phyloP scores from a whole-genome alignment of 2,329 filamentous ascomycete genomes.

The Colletotrichum siamense region DNA sequence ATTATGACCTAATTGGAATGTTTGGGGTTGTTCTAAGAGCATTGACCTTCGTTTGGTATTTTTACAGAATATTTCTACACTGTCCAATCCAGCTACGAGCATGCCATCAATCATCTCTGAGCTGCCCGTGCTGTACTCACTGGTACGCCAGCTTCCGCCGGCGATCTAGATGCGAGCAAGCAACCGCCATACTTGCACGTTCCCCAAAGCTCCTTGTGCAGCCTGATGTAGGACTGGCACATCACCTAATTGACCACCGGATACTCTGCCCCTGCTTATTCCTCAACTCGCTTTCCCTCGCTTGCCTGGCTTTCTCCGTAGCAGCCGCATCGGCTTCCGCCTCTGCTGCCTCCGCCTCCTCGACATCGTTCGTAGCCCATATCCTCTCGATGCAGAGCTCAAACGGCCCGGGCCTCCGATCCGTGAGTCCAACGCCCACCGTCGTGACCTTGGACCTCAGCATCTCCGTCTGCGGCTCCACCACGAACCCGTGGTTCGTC shows the following conservation, averaged over 20 bases:
- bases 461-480: slow-evolving; percentile 92
- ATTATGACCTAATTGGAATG: neutral
- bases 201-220: neutral
- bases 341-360: slow-evolving; percentile 24
- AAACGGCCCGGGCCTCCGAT: slow-evolving; percentile 87
- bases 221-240: accelerated
- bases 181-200: accelerated
- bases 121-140: neutral
- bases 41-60: neutral
- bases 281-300: slow-evolving; percentile 33
- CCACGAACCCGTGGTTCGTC: slow-evolving; percentile 89
- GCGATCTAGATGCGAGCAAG: neutral
- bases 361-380: slow-evolving; percentile 80
- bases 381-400: slow-evolving; percentile 84
- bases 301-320: slow-evolving; percentile 2
- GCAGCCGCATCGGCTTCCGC: slow-evolving; percentile 20
- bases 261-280: slow-evolving; percentile 43
- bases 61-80: neutral
- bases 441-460: slow-evolving; percentile 84
- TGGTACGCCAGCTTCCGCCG: neutral
- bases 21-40: accelerated
- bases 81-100: neutral
- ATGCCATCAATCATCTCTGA: neutral
- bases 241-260: slow-evolving; percentile 32
- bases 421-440: slow-evolving; percentile 87